Conservation (phyloP, 2,329 filamentous ascomycete species). For the Macrophomina phaseolina region DNA sequence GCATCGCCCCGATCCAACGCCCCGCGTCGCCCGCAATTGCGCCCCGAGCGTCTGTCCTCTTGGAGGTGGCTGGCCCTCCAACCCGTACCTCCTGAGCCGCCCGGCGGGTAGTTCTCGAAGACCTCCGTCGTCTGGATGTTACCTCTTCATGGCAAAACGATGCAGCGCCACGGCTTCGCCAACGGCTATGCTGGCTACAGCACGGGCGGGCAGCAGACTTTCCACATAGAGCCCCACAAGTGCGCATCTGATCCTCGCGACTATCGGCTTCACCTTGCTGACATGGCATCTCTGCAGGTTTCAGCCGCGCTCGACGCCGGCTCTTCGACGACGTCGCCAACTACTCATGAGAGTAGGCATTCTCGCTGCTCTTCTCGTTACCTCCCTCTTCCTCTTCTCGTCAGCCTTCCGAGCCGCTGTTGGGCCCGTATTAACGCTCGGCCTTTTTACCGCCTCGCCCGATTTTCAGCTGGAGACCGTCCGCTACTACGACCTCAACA, state of each 20-base stretch:
- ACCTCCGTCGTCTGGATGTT: conserved; percentile 53
- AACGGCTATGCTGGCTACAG: conserved; percentile 78
- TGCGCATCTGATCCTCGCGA: conserved; percentile 53
- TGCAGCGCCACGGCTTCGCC: conserved; percentile 86
- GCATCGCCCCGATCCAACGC: conserved; percentile 15
- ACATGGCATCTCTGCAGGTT: conserved; percentile 64
- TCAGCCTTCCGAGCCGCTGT: conserved; percentile 71
- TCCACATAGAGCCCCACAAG: conserved; percentile 90
- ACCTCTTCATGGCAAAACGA: conserved; percentile 75
- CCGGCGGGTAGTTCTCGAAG: conserved; percentile 15
- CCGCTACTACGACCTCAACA: conserved; percentile 93
- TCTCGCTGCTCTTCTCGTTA: conserved; percentile 60
- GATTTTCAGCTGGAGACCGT: conserved; percentile 89
- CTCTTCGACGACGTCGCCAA: conserved; percentile 74
- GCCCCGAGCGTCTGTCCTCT: conserved; percentile 6
- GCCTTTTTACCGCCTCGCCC: conserved; percentile 69
- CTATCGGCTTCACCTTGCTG: conserved; percentile 36
- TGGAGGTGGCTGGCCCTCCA: conserved; percentile 25
- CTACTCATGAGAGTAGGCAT: conserved; percentile 72
- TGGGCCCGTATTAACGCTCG: conserved; percentile 69
- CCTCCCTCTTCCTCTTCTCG: conserved; percentile 74
- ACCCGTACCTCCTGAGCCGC: conserved; percentile 26
- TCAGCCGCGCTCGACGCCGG: conserved; percentile 78
- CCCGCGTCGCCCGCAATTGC: conserved; percentile 22
- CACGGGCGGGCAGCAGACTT: conserved; percentile 69